phyloP scores from a whole-genome alignment of 768 basidiomycete species.

The Mycena epipterygia region DNA sequence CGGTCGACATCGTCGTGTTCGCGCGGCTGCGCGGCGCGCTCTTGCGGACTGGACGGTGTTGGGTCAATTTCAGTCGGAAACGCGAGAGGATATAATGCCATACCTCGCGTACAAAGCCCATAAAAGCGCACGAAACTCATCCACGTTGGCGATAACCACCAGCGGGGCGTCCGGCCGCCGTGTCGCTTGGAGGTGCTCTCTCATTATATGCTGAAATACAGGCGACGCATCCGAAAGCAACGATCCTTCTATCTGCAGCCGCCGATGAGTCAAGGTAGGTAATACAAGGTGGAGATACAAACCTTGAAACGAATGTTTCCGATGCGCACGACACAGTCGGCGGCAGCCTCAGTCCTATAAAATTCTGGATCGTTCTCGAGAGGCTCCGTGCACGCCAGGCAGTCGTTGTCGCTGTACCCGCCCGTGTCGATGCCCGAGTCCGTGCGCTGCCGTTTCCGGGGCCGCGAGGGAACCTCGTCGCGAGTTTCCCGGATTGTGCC shows the following conservation, averaged over 20 bases:
- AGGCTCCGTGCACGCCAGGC: conserved; percentile 22
- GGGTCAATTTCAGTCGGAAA: not conserved
- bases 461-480: conserved; percentile 36
- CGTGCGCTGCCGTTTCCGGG: conserved; percentile 44
- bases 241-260: conserved; percentile 21
- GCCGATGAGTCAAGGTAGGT: not conserved
- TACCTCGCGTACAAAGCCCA: conserved; percentile 69
- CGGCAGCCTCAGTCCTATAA: conserved; percentile 52
- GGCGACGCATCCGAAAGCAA: conserved; percentile 26
- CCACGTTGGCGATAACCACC: conserved; percentile 3
- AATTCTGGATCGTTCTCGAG: conserved; percentile 52
- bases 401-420: conserved; percentile 26
- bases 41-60: conserved; percentile 52
- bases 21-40: conserved; percentile 57
- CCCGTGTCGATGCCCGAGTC: conserved; percentile 42
- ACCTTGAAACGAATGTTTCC: conserved; percentile 66
- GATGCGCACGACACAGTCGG: conserved; percentile 59
- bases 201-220: conserved; percentile 24
- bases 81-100: conserved; percentile 39
- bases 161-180: not conserved
- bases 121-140: conserved; percentile 48
- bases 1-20: conserved; percentile 56
- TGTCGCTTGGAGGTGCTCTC: not conserved
- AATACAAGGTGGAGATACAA: conserved; percentile 10
- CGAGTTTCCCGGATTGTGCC: conserved; percentile 49